Percentiles rank a stretch among this genome's conserved stretches.
Conservation (phyloP, 176 grass and related monocot genomes). For the Triticum turgidum region DNA sequence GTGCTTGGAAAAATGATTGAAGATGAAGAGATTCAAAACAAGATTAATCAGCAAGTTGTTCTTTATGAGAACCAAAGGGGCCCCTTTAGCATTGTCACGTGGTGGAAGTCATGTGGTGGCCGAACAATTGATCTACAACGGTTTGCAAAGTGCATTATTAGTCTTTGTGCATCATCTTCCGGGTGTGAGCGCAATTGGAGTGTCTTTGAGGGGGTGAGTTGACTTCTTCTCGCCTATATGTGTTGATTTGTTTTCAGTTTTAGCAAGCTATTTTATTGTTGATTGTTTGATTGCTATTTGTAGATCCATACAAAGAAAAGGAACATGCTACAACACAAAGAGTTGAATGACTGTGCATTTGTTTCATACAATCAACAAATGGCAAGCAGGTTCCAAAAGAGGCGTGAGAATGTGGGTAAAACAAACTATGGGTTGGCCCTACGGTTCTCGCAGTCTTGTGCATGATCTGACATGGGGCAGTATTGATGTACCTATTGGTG, state of each 20-base stretch:
- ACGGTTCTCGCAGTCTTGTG: background rate
- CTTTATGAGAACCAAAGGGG: background rate
- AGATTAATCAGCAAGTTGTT: background rate
- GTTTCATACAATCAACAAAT: background rate
- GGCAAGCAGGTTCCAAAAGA: background rate
- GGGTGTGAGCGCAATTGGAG: constrained; percentile 2
- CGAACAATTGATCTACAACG: too few relatives aligned
- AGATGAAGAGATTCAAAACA: background rate
- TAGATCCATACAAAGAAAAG: background rate
- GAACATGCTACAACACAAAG: background rate
- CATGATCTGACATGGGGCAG: background rate
- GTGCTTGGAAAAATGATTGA: background rate
- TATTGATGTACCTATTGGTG: background rate
- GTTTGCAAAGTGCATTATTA: too few relatives aligned
- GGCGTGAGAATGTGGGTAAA: background rate
- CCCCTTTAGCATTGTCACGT: background rate
- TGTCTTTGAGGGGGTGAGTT: background rate
- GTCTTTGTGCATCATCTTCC: too few relatives aligned
- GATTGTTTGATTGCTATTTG: background rate
- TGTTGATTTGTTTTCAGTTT: background rate
- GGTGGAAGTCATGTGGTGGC: background rate
- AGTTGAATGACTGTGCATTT: background rate
- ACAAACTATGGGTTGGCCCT: background rate
- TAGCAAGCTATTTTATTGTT: background rate
- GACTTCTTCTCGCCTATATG: too few relatives aligned